A percentile compares a stretch with the other conserved stretches of the same genome.
Conservation (phyloP, 1,284 basidiomycete species). For the Leccinum pachyderme region DNA sequence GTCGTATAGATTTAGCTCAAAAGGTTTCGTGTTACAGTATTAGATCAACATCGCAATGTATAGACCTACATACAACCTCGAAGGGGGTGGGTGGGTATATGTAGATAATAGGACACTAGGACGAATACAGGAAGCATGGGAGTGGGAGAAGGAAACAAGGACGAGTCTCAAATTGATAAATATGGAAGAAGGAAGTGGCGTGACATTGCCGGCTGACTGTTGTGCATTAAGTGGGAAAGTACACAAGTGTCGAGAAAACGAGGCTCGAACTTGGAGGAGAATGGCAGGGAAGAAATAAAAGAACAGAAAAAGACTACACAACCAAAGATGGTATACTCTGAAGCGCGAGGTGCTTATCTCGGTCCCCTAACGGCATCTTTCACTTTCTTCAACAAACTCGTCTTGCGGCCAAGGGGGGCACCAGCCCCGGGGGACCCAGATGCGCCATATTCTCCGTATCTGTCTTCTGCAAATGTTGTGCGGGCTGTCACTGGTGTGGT, state of each 20-base stretch:
- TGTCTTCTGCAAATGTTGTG: conserved; percentile 34
- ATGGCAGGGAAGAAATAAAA: conserved; percentile 3
- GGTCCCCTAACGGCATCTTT: conserved; percentile 64
- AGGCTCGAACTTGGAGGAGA: conserved; percentile 8
- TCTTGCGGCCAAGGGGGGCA: conserved; percentile 62
- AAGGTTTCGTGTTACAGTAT: conserved; percentile 25
- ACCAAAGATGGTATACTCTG: conserved; percentile 9
- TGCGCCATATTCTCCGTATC: conserved; percentile 51
- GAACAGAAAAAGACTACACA: conserved; percentile 1
- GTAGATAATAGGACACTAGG: conserved; percentile 31
- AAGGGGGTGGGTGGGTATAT: conserved; percentile 27
- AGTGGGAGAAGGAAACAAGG: not conserved
- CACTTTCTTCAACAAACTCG: conserved; percentile 76
- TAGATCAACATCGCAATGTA: conserved; percentile 29
- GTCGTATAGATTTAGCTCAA: conserved; percentile 10
- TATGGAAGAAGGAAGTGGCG: conserved; percentile 5
- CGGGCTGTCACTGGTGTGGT: conserved; percentile 27
- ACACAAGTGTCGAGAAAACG: not conserved
- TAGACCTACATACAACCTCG: conserved; percentile 36
- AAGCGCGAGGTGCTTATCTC: conserved; percentile 33
- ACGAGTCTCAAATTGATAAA: conserved; percentile 11
- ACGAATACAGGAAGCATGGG: conserved; percentile 34
- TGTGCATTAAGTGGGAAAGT: not conserved
- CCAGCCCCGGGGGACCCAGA: conserved; percentile 36
- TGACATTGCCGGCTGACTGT: conserved; percentile 7